Percentiles rank a stretch among this genome's conserved stretches.
phyloP scores from a whole-genome alignment of 208 protist genomes.

The Trypanosoma grayi region DNA sequence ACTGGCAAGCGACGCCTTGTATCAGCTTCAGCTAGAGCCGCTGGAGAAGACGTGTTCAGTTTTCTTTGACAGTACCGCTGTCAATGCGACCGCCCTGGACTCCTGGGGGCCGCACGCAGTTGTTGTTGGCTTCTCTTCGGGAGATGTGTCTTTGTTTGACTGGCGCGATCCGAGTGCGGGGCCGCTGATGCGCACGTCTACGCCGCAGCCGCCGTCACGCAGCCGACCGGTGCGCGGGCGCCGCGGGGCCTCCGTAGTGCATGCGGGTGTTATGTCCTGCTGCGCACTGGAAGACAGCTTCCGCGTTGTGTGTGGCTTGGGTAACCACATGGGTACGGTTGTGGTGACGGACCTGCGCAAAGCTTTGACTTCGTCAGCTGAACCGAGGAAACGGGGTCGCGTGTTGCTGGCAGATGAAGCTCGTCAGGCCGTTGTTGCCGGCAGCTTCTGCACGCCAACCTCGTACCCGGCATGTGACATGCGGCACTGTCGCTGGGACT shows the following conservation, averaged over 20 bases:
- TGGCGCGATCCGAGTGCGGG: constrained; percentile 41
- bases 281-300: constrained; percentile 48
- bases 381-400: constrained; percentile 9
- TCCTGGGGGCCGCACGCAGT: constrained; percentile 43
- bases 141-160: constrained; percentile 55
- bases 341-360: constrained; percentile 59
- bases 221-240: not conserved
- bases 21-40: constrained; percentile 19
- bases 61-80: constrained; percentile 11
- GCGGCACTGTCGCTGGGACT: constrained; percentile 17
- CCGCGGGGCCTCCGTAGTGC: not conserved
- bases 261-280: constrained; percentile 61
- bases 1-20: constrained; percentile 14
- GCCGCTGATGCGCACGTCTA: constrained; percentile 6
- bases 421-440: constrained; percentile 12
- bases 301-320: constrained; percentile 66
- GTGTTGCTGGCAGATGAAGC: not conserved
- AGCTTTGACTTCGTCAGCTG: constrained; percentile 1
- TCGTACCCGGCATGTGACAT: constrained; percentile 47
- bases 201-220: not conserved
- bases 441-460: constrained; percentile 28
- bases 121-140: constrained; percentile 67
- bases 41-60: not conserved
- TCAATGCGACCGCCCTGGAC: constrained; percentile 52
- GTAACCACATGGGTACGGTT: constrained; percentile 47